Percentiles rank a stretch among this genome's conserved stretches.
Evolutionary conservation across 2,329 filamentous ascomycete species (phyloP).

Genomic region (Fusarium agapanthi): DNA sequence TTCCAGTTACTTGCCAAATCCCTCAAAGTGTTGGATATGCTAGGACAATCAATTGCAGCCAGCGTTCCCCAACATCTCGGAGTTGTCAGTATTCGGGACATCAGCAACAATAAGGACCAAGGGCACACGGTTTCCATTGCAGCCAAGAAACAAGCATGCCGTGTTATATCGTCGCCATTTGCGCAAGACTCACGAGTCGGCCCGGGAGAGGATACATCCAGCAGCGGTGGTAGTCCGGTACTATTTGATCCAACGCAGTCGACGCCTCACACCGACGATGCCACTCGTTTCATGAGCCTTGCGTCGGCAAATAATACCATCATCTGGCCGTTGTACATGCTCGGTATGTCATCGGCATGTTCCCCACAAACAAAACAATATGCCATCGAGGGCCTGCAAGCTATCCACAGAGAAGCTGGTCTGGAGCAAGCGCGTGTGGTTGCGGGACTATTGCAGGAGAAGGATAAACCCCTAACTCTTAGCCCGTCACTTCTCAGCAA

Average conservation of each 20-base stretch:
- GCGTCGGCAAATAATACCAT: constrained; percentile 58
- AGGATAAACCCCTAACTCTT: constrained; percentile 21
- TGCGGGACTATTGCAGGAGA: constrained; percentile 53
- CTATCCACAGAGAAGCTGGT: constrained; percentile 56
- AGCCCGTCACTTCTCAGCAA: constrained; percentile 16
- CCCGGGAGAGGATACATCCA: not conserved
- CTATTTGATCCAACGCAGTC: constrained; percentile 53
- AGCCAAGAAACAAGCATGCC: constrained; percentile 42
- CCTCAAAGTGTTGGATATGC: constrained; percentile 49
- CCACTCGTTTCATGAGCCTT: constrained; percentile 58
- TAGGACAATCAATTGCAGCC: constrained; percentile 55
- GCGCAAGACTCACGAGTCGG: constrained; percentile 36
- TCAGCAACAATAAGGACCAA: constrained; percentile 36
- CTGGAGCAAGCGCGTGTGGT: constrained; percentile 56
- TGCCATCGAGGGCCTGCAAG: constrained; percentile 54
- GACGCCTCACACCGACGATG: constrained; percentile 46
- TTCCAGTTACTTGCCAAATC: constrained; percentile 50
- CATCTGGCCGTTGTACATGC: constrained; percentile 60
- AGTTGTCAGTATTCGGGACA: constrained; percentile 53
- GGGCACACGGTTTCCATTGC: constrained; percentile 39
- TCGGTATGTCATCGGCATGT: constrained; percentile 58
- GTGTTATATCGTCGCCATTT: constrained; percentile 42
- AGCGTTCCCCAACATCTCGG: constrained; percentile 61
- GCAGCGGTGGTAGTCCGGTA: constrained; percentile 43
- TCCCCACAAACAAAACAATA: constrained; percentile 53